Percentiles rank a stretch among this genome's conserved stretches.
Conservation (phyloP, 2,329 filamentous ascomycete species). For the Cercospora zeina region DNA sequence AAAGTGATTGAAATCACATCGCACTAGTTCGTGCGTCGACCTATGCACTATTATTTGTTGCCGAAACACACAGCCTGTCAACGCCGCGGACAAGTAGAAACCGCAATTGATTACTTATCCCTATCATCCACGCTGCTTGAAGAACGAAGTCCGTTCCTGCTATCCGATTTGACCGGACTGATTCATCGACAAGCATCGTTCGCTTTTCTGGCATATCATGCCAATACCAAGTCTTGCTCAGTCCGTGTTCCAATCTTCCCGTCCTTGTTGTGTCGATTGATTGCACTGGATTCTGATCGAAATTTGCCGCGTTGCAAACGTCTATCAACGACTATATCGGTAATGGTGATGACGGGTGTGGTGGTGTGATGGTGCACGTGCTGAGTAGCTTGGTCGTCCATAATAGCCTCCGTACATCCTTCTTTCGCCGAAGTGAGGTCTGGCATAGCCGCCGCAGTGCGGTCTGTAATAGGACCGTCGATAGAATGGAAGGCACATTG, state of each 20-base stretch:
- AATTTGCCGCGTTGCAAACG: neutral
- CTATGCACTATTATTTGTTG: too few species aligned
- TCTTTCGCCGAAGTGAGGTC: constrained; percentile 1
- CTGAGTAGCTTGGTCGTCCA: neutral
- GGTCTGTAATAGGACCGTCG: neutral
- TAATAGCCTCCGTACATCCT: constrained; percentile 2
- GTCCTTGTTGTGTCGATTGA: neutral
- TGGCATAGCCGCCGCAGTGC: constrained; percentile 5
- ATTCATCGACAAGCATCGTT: neutral
- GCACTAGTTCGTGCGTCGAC: too few species aligned
- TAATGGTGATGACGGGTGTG: neutral
- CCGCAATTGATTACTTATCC: too few species aligned
- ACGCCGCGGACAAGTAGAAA: too few species aligned
- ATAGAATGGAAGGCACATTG: constrained; percentile 6
- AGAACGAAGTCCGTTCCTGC: too few species aligned
- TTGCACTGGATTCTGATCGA: neutral
- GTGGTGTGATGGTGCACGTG: neutral
- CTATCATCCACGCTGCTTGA: too few species aligned
- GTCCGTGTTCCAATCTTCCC: neutral
- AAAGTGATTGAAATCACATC: too few species aligned
- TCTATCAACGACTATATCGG: neutral
- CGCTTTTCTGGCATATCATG: neutral
- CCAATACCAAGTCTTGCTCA: neutral
- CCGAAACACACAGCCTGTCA: too few species aligned
- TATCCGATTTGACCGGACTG: too few species aligned